phyloP scores from a whole-genome alignment of 768 basidiomycete genomes.

The Panus rudis region DNA sequence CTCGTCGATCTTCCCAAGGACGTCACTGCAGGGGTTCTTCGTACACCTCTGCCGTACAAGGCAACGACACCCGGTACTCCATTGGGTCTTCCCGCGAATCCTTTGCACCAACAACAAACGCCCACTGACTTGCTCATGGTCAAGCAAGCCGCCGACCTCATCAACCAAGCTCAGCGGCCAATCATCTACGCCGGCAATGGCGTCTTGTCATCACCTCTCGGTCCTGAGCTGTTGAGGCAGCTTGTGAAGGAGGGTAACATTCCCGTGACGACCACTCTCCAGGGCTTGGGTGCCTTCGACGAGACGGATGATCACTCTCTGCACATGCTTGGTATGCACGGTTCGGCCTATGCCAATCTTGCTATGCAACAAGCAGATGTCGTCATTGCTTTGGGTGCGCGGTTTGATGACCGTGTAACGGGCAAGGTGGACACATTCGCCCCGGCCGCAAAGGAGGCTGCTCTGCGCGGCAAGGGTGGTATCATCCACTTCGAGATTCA shows the following conservation, averaged over 20 bases:
- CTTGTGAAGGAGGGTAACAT: conserved; percentile 85
- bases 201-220: conserved; percentile 72
- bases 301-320: conserved; percentile 80
- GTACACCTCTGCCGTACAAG: conserved; percentile 77
- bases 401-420: conserved; percentile 98
- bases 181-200: conserved; percentile 93
- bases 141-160: conserved; percentile 78
- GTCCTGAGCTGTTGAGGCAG: conserved; percentile 74
- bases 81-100: conserved; percentile 68
- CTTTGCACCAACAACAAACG: conserved; percentile 48
- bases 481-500: conserved; percentile 99
- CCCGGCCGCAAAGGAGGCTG: conserved; percentile 83
- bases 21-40: conserved; percentile 88
- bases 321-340: conserved; percentile 99
- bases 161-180: conserved; percentile 87
- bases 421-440: conserved; percentile 87
- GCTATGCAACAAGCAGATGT: conserved; percentile 98
- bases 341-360: conserved; percentile 92
- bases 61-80: conserved; percentile 77
- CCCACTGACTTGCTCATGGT: conserved; percentile 63
- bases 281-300: conserved; percentile 93
- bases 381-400: conserved; percentile 92
- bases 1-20: conserved; percentile 99
- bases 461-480: conserved; percentile 79
- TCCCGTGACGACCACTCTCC: conserved; percentile 94